A percentile compares a stretch with the other conserved stretches of the same genome.
Conservation (phyloP, 805 yeast genomes). For the Lachancea fermentati region DNA sequence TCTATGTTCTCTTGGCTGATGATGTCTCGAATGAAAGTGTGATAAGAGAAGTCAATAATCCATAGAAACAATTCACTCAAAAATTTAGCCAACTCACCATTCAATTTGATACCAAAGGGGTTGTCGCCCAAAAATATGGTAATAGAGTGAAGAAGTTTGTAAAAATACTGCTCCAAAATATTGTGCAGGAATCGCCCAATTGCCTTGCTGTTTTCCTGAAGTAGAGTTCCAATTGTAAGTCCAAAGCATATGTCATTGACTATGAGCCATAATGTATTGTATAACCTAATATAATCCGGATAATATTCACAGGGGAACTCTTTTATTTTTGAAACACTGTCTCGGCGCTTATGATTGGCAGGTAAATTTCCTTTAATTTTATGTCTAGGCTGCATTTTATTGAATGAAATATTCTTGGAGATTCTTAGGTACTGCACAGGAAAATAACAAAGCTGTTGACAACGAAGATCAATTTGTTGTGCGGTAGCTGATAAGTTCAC, state of each 20-base stretch:
- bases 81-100: constrained; percentile 77
- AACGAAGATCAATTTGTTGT: constrained; percentile 71
- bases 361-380: not conserved
- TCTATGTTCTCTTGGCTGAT: constrained; percentile 25
- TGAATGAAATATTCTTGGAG: constrained; percentile 18
- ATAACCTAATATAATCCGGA: constrained; percentile 67
- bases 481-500: constrained; percentile 50
- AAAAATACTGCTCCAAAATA: constrained; percentile 22
- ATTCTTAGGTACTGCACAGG: constrained; percentile 73
- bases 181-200: constrained; percentile 35
- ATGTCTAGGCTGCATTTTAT: not conserved
- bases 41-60: constrained; percentile 69
- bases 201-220: constrained; percentile 36
- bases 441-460: constrained; percentile 69
- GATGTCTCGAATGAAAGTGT: constrained; percentile 20
- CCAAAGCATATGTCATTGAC: constrained; percentile 81
- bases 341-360: constrained; percentile 8
- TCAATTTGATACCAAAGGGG: constrained; percentile 92
- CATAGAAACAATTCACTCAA: constrained; percentile 82
- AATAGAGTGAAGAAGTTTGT: constrained; percentile 40
- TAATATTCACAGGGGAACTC: constrained; percentile 40
- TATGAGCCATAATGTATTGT: constrained; percentile 85
- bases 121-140: constrained; percentile 76
- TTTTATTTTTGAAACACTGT: constrained; percentile 18
- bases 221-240: constrained; percentile 44